A percentile compares a stretch with the other conserved stretches of the same genome.
These are phyloP conservation scores for Pyrus communis DNA, from an alignment of 306 rosid genomes.

Conservation along the genomic window DNA sequence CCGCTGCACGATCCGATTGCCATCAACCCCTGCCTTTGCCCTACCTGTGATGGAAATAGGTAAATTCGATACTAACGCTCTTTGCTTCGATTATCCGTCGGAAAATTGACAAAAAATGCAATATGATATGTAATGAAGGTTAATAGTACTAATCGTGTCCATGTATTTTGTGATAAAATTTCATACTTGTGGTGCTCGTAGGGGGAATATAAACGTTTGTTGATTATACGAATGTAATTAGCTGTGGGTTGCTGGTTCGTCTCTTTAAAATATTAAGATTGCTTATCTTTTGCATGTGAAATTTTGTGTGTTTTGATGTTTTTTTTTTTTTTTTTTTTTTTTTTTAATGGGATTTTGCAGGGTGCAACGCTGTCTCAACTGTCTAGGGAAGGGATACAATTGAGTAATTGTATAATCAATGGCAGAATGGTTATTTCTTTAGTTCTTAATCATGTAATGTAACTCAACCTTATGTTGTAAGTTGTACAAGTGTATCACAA, in stretches of 20 bases:
- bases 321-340: background rate
- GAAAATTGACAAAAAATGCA: too few species aligned
- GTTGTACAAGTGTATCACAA: too few species aligned
- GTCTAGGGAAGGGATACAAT: constrained; percentile 76
- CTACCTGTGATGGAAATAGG: constrained; percentile 96
- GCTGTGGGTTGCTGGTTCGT: too few species aligned
- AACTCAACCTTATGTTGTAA: background rate
- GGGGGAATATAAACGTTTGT: too few species aligned
- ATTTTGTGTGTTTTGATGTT: constrained; percentile 3
- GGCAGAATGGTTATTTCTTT: background rate
- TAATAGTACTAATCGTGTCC: too few species aligned
- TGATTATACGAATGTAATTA: too few species aligned
- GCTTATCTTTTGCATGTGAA: too few species aligned
- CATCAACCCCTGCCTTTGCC: constrained; percentile 88
- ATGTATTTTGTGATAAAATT: too few species aligned
- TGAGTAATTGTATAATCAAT: constrained; percentile 1
- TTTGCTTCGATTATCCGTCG: background rate
- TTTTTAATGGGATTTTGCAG: constrained; percentile 37
- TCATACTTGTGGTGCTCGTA: too few species aligned
- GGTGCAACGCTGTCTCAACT: constrained; percentile 78
- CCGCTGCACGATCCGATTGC: constrained; percentile 83
- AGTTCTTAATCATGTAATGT: background rate
- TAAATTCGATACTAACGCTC: background rate
- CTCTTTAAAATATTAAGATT: too few species aligned
- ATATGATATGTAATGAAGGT: too few species aligned